Percentiles rank a stretch among this genome's conserved stretches.
Evolutionary conservation across 2,329 filamentous ascomycete genomes (phyloP).

Genomic region (Talaromyces funiculosus): DNA sequence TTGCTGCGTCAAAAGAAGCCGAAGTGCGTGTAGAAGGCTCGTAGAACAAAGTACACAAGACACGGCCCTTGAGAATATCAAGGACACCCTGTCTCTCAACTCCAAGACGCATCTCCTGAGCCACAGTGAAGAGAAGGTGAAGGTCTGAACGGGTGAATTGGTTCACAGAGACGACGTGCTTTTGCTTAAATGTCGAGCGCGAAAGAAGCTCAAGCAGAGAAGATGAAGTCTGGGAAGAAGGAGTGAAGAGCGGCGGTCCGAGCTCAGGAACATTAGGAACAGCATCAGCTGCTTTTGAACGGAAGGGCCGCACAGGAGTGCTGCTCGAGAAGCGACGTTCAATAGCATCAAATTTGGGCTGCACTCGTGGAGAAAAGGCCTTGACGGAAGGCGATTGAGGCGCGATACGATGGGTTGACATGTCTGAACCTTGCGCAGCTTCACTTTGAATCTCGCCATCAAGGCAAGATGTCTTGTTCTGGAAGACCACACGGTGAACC

Average conservation of each 20-base stretch:
- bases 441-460: slow-evolving; percentile 60
- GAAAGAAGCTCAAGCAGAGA: slow-evolving; percentile 66
- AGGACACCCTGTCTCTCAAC: slow-evolving; percentile 89
- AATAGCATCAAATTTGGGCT: slow-evolving; percentile 32
- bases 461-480: slow-evolving; percentile 67
- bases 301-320: slow-evolving; percentile 33
- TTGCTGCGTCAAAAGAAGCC: slow-evolving; percentile 91
- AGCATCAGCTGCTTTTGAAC: slow-evolving; percentile 23
- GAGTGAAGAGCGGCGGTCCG: slow-evolving; percentile 35
- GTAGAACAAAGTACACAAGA: slow-evolving; percentile 92
- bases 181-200: slow-evolving; percentile 79
- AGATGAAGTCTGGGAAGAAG: slow-evolving; percentile 51
- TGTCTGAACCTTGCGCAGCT: slow-evolving; percentile 61
- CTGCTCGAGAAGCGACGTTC: slow-evolving; percentile 34
- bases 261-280: slow-evolving; percentile 27
- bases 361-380: slow-evolving; percentile 38
- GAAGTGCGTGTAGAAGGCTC: slow-evolving; percentile 96
- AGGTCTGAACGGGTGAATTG: slow-evolving; percentile 84
- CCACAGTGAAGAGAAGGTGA: slow-evolving; percentile 90
- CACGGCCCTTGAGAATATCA: slow-evolving; percentile 75
- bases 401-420: slow-evolving; percentile 59
- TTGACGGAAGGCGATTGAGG: slow-evolving; percentile 55
- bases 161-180: slow-evolving; percentile 85
- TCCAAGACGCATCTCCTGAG: slow-evolving; percentile 93
- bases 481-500: slow-evolving; percentile 70